phyloP scores from a whole-genome alignment of 345 rosid species.

The Murraya paniculata region DNA sequence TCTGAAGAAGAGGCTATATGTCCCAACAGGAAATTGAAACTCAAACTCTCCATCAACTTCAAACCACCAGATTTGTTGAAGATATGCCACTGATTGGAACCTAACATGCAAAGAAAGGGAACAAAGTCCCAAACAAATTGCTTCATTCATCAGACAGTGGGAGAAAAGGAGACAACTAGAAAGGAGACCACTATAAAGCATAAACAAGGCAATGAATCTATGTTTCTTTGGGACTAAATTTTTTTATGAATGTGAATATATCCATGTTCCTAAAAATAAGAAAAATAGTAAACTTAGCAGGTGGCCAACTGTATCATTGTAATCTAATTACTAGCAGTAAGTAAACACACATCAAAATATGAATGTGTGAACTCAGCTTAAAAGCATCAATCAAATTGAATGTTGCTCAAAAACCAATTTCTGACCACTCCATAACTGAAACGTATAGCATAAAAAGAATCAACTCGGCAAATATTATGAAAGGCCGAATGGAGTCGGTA shows the following conservation, averaged over 20 bases:
- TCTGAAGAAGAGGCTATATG: conserved; percentile 77
- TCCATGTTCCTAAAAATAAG: too few relatives aligned
- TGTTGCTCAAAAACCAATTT: too few relatives aligned
- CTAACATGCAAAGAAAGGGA: conserved; percentile 29
- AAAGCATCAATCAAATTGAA: background rate
- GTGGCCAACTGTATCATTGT: background rate
- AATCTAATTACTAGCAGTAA: background rate
- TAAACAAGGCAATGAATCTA: background rate
- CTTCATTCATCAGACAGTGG: background rate
- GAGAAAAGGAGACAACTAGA: background rate
- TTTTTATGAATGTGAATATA: too few relatives aligned
- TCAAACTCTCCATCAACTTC: conserved; percentile 84
- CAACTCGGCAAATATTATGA: background rate
- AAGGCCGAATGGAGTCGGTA: background rate
- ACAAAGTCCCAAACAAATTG: background rate
- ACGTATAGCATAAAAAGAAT: background rate
- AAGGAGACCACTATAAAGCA: background rate
- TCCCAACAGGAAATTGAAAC: conserved; percentile 73
- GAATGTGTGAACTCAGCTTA: background rate
- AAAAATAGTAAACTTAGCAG: background rate
- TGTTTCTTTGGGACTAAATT: too few relatives aligned
- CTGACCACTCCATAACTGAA: too few relatives aligned
- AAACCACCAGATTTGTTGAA: conserved; percentile 97
- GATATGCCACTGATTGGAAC: conserved; percentile 71
- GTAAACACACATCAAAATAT: background rate